phyloP scores from a whole-genome alignment of 2,329 filamentous ascomycete species.

The Teratosphaeria pseudoeucalypti region DNA sequence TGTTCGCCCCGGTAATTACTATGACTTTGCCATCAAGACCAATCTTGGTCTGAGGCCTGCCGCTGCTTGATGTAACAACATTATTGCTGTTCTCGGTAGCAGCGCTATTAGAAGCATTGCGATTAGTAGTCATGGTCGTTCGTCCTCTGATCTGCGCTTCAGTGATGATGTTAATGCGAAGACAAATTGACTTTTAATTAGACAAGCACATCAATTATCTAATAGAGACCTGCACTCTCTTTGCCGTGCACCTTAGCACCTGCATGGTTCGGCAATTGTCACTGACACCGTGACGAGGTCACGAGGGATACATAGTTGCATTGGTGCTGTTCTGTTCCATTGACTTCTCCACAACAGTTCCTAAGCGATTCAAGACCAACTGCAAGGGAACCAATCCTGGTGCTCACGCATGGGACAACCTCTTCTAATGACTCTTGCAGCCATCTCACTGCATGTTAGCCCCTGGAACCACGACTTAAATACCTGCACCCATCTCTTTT shows the following conservation, averaged over 20 bases:
- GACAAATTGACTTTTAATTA: too few species aligned
- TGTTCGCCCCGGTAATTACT: background rate
- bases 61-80: background rate
- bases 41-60: conserved; percentile 1
- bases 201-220: background rate
- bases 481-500: too few species aligned
- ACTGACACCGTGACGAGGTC: background rate
- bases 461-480: too few species aligned
- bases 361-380: too few species aligned
- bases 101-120: background rate
- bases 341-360: background rate
- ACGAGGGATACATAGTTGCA: background rate
- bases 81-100: background rate
- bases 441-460: too few species aligned
- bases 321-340: background rate
- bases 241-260: background rate
- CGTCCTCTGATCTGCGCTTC: background rate
- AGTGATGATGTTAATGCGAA: too few species aligned
- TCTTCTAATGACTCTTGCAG: too few species aligned
- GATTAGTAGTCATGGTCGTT: background rate
- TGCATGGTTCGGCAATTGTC: background rate
- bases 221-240: background rate
- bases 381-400: too few species aligned
- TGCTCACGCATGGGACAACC: too few species aligned
- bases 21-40: conserved; percentile 1